These are phyloP conservation scores for Lunularia cruciata DNA, from an alignment of 225 moss, liverwort and hornwort genomes.

Conservation along the genomic window DNA sequence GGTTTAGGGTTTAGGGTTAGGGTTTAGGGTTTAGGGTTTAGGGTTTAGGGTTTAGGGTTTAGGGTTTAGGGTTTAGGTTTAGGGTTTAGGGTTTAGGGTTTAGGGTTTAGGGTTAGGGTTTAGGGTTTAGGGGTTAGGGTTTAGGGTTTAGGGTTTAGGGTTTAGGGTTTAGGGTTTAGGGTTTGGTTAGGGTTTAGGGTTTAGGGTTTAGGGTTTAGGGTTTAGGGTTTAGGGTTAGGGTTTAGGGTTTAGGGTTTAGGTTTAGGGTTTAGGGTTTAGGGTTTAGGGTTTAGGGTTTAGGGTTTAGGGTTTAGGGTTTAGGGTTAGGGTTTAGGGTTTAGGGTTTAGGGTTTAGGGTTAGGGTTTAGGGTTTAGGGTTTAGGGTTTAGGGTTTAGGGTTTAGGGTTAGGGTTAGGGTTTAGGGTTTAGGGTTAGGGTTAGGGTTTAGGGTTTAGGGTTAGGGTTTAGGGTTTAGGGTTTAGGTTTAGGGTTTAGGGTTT, in stretches of 20 bases:
- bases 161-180: background rate
- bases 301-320: background rate
- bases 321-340: conserved; percentile 17
- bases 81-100: too few species aligned
- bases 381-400: conserved; percentile 2
- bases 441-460: conserved; percentile 8
- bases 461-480: conserved; percentile 7
- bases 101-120: too few species aligned
- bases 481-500: background rate
- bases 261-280: background rate
- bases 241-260: background rate
- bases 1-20: too few species aligned
- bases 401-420: conserved; percentile 1
- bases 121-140: background rate
- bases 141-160: background rate
- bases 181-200: conserved; percentile 5
- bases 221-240: background rate
- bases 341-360: conserved; percentile 7
- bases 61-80: too few species aligned
- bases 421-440: conserved; percentile 4
- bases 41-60: too few species aligned
- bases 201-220: conserved; percentile 2
- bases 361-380: background rate
- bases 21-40: too few species aligned
- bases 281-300: conserved; percentile 9